Base-by-base conservation (phyloP, 805 yeast species). In the Candida takata region DNA sequence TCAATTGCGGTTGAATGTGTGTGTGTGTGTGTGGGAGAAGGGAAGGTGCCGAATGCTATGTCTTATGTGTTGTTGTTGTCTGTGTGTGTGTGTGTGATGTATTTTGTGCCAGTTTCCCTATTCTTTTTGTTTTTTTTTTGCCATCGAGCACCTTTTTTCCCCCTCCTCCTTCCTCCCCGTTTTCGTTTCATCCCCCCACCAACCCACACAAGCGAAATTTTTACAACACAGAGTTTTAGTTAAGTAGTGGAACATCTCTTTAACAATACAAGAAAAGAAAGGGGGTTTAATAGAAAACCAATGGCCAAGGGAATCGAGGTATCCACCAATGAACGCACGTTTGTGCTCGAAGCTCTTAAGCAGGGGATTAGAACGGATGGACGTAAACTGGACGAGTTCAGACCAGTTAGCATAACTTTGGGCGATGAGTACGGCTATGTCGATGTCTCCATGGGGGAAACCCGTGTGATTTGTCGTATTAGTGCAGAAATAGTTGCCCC, bases 381-480 rank as follows among this genome's bases (percentile, higher is more conserved):
- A 2, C 72, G 97, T 29, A 52, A 60, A 23, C 62, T 82, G 24
- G 71, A 73, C 29, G 74, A 82, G 43, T 68, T 77, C 57, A 68
- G 97, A 43, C 69, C 70, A 14, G 74, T 86, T 2, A 63, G 70
- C n/a, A 74, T 90, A 27, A 52, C 53, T 14, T 67, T 87, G 27
- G 84, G 87, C 13, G 67, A 69, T 10, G 84, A 81, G 38, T 81
- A 73, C 50, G 97, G 97, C 10, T 81, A 77, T 49, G 94, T 81
- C 5, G 85, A 84, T 47, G 79, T 90, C 4, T 62, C 60, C 12
- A 67, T 87, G 55, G 97, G 97, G 1, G 65, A 72, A 26, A 88
- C 97, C 40, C 56, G 74, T 47, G 72, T 84, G 9, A 70, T 79
- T 2, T 86, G 76, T 4, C 68, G 84, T 37, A 78, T 90, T 5